Conservation (phyloP, 768 basidiomycete species). For the Leucocoprinus birnbaumii region DNA sequence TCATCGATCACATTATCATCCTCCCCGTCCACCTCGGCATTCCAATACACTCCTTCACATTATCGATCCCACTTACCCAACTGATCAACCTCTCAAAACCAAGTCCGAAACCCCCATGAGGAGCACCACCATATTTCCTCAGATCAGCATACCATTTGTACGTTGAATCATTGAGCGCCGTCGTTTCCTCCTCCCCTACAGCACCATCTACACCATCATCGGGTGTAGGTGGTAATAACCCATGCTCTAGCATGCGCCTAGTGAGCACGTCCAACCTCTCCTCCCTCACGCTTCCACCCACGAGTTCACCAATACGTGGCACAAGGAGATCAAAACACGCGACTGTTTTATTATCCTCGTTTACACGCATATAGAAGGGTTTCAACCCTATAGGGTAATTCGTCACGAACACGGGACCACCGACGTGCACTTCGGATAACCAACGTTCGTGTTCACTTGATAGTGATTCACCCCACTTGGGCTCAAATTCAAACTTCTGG, state of each 20-base stretch:
- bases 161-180: background rate
- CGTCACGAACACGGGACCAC: constrained; percentile 86
- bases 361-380: constrained; percentile 94
- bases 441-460: constrained; percentile 93
- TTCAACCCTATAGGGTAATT: constrained; percentile 84
- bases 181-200: no score
- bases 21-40: constrained; percentile 89
- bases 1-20: constrained; percentile 53
- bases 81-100: constrained; percentile 90
- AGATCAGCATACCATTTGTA: constrained; percentile 81
- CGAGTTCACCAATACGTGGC: constrained; percentile 85
- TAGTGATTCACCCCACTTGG: constrained; percentile 68
- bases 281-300: constrained; percentile 88
- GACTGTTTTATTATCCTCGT: constrained; percentile 48
- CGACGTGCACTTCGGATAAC: constrained; percentile 67
- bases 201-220: constrained; percentile 32
- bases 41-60: constrained; percentile 89
- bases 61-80: constrained; percentile 85
- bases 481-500: constrained; percentile 53
- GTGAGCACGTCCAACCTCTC: constrained; percentile 58
- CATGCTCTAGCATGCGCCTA: constrained; percentile 42
- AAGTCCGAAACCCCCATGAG: constrained; percentile 95
- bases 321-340: constrained; percentile 97
- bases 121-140: constrained; percentile 79
- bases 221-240: constrained; percentile 14